Evolutionary conservation across 306 rosid genomes (phyloP), one percentile per base, ranked within the genome.

Genomic region (Abrus precatorius): DNA sequence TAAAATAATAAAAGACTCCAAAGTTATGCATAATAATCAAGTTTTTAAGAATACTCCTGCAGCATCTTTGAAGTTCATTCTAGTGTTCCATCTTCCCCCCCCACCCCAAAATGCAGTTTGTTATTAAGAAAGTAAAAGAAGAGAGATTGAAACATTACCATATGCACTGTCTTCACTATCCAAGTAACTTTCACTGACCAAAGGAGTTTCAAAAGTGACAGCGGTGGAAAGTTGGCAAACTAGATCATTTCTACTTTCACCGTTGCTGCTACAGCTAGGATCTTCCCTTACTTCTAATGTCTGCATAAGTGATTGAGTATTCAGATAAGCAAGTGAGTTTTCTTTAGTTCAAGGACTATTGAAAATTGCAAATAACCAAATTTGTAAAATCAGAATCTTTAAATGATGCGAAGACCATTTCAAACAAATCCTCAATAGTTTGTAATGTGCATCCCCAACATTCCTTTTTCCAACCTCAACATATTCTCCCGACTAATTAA

Each of bases 271-370:
- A 76, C 84, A 77, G 79, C 86, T 43, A 63, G 73, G 82, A 59
- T 81, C 91, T 81, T 90, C 88, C 55, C 50, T 79, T 79, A 80
- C 82, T 83, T 87, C 90, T 53, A 85, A 62, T 78, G 79, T 90
- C 99, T 96, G 96, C 82, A 86, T 59, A 69, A 53, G 82, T 68
- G 54, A 57, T 75, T 62, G 68, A 85, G 49, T 20, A 27, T 36
- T 36, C 59, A 83, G 77, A 61, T 70, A 56, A 53, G 63, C 52
- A 71, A 45, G 41, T 10, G 63, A 78, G 56, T 12, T 74, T 33
- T 10, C 44, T 62, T 74, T 14, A 55, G 72, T 49, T 63, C 54
- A 69, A 56, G 54, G 68, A 75, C 47, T 32, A 49, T 62, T 48
- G 52, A 20, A 69, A 59, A 67, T 52, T 44, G 57, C 71, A 78